Percentiles rank a stretch among this genome's conserved stretches.
Conservation (phyloP, 1,139 yeast genomes). For the Keqinozyma sinolaborantium region DNA sequence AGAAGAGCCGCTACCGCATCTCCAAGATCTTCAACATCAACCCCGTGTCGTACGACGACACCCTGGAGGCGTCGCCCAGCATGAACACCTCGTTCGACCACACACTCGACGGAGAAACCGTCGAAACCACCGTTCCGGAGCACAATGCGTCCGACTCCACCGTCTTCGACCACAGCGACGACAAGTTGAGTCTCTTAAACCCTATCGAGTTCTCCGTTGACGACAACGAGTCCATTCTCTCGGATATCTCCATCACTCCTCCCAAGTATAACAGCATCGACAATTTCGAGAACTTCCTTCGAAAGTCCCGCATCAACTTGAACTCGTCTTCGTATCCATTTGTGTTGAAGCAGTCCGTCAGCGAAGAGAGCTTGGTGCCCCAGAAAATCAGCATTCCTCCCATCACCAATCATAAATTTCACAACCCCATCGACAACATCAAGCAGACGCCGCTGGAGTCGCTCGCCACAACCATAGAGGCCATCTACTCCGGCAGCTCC, state of each 20-base stretch:
- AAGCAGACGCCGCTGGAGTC: constrained; percentile 15
- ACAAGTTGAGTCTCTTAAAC: constrained; percentile 1
- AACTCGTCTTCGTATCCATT: constrained; percentile 28
- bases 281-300: constrained; percentile 30
- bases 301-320: constrained; percentile 33
- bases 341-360: constrained; percentile 18
- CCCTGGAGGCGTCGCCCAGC: constrained; percentile 2
- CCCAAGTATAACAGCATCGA: constrained; percentile 10
- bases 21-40: constrained; percentile 38
- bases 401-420: constrained; percentile 19
- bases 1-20: constrained; percentile 39
- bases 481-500: constrained; percentile 16
- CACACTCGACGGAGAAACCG: not conserved
- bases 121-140: not conserved
- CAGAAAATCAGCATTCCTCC: constrained; percentile 1
- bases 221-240: constrained; percentile 12
- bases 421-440: constrained; percentile 36
- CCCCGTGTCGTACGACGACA: constrained; percentile 20
- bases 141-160: not conserved
- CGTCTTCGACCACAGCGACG: constrained; percentile 3
- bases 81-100: not conserved
- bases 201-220: constrained; percentile 5
- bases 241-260: constrained; percentile 4
- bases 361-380: constrained; percentile 9
- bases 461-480: constrained; percentile 27